A percentile compares a stretch with the other conserved stretches of the same genome.
Evolutionary conservation across 495 filamentous ascomycete genomes (phyloP).

Genomic region (Aspergillus asperescens): DNA sequence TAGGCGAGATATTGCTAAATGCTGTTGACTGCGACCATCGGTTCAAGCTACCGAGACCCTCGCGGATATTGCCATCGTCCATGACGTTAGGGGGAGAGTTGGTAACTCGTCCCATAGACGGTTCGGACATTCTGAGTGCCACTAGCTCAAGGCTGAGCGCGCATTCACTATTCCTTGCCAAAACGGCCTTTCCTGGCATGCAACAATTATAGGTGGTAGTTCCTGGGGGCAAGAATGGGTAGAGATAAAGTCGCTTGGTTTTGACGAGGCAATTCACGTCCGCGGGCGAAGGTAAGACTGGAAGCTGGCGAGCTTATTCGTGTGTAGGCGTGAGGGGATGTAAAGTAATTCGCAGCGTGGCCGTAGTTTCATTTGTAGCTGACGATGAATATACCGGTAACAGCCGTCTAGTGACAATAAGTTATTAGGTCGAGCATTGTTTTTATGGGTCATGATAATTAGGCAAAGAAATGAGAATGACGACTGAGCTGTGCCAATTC

Average conservation of each 20-base stretch:
- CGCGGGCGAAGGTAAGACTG: neutral
- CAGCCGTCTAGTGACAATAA: neutral
- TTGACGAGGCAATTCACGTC: neutral
- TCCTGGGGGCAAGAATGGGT: neutral
- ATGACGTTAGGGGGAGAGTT: slow-evolving; percentile 12
- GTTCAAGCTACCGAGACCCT: slow-evolving; percentile 68
- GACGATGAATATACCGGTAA: neutral
- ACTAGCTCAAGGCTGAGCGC: neutral
- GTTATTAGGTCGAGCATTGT: neutral
- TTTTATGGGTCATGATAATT: neutral
- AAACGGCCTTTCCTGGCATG: neutral
- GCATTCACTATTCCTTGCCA: neutral
- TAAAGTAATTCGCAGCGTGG: neutral
- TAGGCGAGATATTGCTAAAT: slow-evolving; percentile 58
- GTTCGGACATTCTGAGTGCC: slow-evolving; percentile 8
- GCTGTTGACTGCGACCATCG: slow-evolving; percentile 77
- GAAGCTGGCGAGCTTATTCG: neutral
- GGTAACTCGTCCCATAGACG: slow-evolving; percentile 15
- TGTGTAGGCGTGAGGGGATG: neutral
- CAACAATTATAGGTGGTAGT: neutral
- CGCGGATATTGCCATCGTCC: slow-evolving; percentile 44
- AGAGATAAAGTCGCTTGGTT: neutral
- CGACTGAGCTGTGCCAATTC: neutral
- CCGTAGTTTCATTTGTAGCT: neutral
- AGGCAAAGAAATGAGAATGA: neutral